These are phyloP conservation scores for Claviceps citrina DNA, from an alignment of 2,329 filamentous ascomycete species.

Conservation along the genomic window DNA sequence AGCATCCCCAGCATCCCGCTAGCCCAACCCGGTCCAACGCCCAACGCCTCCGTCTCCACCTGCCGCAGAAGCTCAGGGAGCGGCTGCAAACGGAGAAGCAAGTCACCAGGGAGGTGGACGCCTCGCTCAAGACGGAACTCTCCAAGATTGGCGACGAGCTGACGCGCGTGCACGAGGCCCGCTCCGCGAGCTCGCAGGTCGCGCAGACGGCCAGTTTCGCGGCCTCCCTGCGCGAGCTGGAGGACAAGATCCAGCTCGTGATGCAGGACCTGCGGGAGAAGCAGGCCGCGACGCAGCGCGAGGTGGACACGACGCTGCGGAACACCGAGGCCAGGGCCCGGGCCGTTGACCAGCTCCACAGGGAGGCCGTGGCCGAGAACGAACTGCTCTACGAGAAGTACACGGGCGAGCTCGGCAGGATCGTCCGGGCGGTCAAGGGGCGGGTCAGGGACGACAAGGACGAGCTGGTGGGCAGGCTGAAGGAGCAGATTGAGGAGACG, in stretches of 20 bases:
- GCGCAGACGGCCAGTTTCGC: constrained; percentile 16
- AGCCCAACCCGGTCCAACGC: constrained; percentile 19
- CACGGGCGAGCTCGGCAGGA: constrained; percentile 76
- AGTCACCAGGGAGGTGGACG: constrained; percentile 54
- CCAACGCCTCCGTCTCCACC: constrained; percentile 51
- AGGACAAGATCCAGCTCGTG: constrained; percentile 46
- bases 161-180: constrained; percentile 33
- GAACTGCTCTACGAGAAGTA: constrained; percentile 84
- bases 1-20: constrained; percentile 9
- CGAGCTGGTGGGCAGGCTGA: constrained; percentile 56
- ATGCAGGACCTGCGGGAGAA: constrained; percentile 44
- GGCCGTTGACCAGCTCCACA: constrained; percentile 76
- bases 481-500: constrained; percentile 62
- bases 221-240: constrained; percentile 47
- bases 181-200: constrained; percentile 13
- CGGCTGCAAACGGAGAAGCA: constrained; percentile 70
- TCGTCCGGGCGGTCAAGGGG: constrained; percentile 58
- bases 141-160: constrained; percentile 70
- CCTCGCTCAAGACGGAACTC: constrained; percentile 57
- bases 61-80: constrained; percentile 64
- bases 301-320: constrained; percentile 56
- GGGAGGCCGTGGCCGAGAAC: constrained; percentile 78
- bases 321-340: constrained; percentile 65
- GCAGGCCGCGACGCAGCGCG: constrained; percentile 49
- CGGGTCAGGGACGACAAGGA: constrained; percentile 65